Base-by-base conservation (phyloP, 768 basidiomycete genomes). In the Crassisporium funariophilum region DNA sequence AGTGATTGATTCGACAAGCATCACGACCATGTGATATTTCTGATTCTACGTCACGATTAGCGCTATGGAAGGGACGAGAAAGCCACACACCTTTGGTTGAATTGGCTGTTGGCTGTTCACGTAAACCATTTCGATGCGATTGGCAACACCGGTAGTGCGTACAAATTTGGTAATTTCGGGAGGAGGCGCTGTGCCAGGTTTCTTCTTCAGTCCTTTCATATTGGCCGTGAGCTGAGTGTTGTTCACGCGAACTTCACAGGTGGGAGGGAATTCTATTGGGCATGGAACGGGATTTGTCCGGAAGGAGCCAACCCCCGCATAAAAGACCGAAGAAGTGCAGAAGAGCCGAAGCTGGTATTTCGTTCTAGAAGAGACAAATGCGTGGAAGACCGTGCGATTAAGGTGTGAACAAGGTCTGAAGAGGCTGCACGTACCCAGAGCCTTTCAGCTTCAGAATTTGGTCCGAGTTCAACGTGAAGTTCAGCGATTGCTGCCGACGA, bases 181-280 rank as follows among this genome's bases (percentile, higher is more conserved):
- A 5, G 93, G 93, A n/a, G 93, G 91, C 1, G 92, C 90, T 34
- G 91, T 95, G 3, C 93, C 93, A 21, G 91, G 88, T 57, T 90
- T 94, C 75, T 97, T 97, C 77, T 97, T 97, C 62, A 95, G 69
- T 4, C 94, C 94, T 64, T 92, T 92, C 52, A 93, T 65, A 63
- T 86, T 94, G 27, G 86, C 90, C 15, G 72, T 71, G 22, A 95
- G 69, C 44, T 81, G 75, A 2, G 72, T 72, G 44, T 70, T 75
- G 65, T 97, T 95, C 29, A 95, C 81, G 60, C 91, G 86, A 41
- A 95, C 86, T 79, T 97, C 93, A 61, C 89, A 93, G 7, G 89
- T 89, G 6, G 86, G 83, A 17, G 93, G 93, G 56, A 95, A 97
- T 72, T 97, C 93, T 38, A 95, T 82, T 4, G 82, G 88, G 60